Percentiles rank a stretch among this genome's conserved stretches.
Conservation (phyloP, 495 filamentous ascomycete species). For the Lindgomyces ingoldianus region DNA sequence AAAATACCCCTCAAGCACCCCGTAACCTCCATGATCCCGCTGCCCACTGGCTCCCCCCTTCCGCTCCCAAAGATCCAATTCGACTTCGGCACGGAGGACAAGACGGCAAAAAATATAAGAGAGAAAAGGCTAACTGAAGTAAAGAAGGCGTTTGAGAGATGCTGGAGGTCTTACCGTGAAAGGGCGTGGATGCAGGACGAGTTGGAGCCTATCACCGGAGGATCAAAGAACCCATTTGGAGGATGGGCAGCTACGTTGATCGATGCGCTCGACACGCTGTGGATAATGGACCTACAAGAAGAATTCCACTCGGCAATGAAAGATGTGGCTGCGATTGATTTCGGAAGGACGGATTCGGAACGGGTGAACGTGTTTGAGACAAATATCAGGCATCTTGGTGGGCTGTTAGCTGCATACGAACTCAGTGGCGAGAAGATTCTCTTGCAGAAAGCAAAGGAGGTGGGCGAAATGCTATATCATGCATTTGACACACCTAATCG, state of each 20-base stretch:
- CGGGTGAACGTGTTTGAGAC: slow-evolving; percentile 49
- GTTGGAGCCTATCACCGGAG: slow-evolving; percentile 44
- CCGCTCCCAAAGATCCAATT: slow-evolving; percentile 38
- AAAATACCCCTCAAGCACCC: slow-evolving; percentile 29
- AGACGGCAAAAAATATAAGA: slow-evolving; percentile 25
- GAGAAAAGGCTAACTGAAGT: slow-evolving; percentile 38
- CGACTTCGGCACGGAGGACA: slow-evolving; percentile 37
- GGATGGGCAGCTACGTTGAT: slow-evolving; percentile 65
- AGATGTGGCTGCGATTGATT: slow-evolving; percentile 57
- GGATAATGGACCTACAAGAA: slow-evolving; percentile 63
- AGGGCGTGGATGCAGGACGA: slow-evolving; percentile 48
- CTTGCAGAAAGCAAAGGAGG: slow-evolving; percentile 43
- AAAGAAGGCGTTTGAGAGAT: slow-evolving; percentile 40
- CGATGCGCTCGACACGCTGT: slow-evolving; percentile 63
- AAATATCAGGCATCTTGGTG: slow-evolving; percentile 47
- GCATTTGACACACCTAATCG: slow-evolving; percentile 49
- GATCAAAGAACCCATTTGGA: slow-evolving; percentile 54
- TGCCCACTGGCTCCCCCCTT: slow-evolving; percentile 29
- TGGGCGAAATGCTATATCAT: slow-evolving; percentile 46
- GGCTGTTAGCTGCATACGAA: slow-evolving; percentile 46
- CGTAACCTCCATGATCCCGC: slow-evolving; percentile 20
- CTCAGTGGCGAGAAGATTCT: slow-evolving; percentile 43
- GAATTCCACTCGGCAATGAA: slow-evolving; percentile 62
- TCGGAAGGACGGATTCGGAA: slow-evolving; percentile 44
- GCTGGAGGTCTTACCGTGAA: slow-evolving; percentile 43